A percentile compares a stretch with the other conserved stretches of the same genome.
These are phyloP conservation scores for Trichoderma sp. DNA, from an alignment of 2,329 filamentous ascomycete species.

Conservation along the genomic window DNA sequence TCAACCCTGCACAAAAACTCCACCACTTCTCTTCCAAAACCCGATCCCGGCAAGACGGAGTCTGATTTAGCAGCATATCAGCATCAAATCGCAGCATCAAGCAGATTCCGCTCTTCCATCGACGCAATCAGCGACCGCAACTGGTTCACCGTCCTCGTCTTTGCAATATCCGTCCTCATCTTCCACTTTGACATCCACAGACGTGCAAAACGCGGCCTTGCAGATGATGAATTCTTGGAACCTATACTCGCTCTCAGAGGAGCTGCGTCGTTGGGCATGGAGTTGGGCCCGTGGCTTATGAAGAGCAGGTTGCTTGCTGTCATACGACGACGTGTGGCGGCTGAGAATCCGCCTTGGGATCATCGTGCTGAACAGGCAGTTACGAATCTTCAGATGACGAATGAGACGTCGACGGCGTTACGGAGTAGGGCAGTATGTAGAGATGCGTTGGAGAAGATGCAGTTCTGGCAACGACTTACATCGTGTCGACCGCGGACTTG, in stretches of 20 bases:
- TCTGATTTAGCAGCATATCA: neutral
- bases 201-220: conserved; percentile 3
- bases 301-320: conserved; percentile 9
- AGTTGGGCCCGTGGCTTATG: conserved; percentile 6
- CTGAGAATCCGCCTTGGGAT: conserved; percentile 12
- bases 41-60: neutral
- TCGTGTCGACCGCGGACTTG: conserved; percentile 3
- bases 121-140: conserved; percentile 17
- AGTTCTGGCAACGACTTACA: conserved; percentile 11
- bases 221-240: conserved; percentile 7
- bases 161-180: conserved; percentile 18
- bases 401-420: neutral
- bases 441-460: conserved; percentile 7
- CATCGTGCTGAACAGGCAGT: conserved; percentile 11
- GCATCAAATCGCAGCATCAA: conserved; percentile 5
- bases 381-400: neutral
- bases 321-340: neutral
- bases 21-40: neutral
- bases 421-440: neutral
- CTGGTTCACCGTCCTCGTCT: conserved; percentile 22
- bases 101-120: conserved; percentile 10
- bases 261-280: neutral
- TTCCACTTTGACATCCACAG: conserved; percentile 27
- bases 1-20: conserved; percentile 2
- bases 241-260: conserved; percentile 5